phyloP scores from a whole-genome alignment of 2,329 filamentous ascomycete species.

The Colletotrichum sp. region DNA sequence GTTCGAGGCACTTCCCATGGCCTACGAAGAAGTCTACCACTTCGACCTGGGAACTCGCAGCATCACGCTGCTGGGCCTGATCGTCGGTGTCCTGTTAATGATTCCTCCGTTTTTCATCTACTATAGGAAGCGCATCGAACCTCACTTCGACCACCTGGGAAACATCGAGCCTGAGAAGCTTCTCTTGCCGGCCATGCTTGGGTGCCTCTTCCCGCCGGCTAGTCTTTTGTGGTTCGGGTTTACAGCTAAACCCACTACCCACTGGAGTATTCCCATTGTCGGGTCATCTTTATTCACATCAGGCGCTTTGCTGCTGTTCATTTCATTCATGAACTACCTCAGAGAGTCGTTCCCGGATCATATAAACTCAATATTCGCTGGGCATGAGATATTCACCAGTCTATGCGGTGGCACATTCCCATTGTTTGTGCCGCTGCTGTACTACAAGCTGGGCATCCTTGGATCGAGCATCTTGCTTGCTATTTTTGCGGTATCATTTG shows the following conservation, averaged over 20 bases:
- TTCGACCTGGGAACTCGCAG: neutral
- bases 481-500: slow-evolving; percentile 4
- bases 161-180: slow-evolving; percentile 6
- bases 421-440: neutral
- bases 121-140: slow-evolving; percentile 3
- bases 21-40: slow-evolving; percentile 16
- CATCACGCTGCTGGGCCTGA: neutral
- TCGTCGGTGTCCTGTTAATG: slow-evolving; percentile 3
- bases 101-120: slow-evolving; percentile 10
- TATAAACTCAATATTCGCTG: neutral
- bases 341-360: slow-evolving; percentile 6
- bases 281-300: slow-evolving; percentile 4
- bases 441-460: neutral
- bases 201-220: neutral
- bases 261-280: neutral
- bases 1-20: slow-evolving; percentile 8
- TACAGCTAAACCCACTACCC: neutral
- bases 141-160: neutral
- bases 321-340: slow-evolving; percentile 10
- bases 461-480: slow-evolving; percentile 7
- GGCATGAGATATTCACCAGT: slow-evolving; percentile 10
- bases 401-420: slow-evolving; percentile 10
- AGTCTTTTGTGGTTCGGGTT: slow-evolving; percentile 14
- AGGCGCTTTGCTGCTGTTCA: neutral
- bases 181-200: neutral